Percentiles rank a stretch among this genome's conserved stretches.
phyloP scores from a whole-genome alignment of 495 filamentous ascomycete genomes.

The Saxophila tyrrhenica region DNA sequence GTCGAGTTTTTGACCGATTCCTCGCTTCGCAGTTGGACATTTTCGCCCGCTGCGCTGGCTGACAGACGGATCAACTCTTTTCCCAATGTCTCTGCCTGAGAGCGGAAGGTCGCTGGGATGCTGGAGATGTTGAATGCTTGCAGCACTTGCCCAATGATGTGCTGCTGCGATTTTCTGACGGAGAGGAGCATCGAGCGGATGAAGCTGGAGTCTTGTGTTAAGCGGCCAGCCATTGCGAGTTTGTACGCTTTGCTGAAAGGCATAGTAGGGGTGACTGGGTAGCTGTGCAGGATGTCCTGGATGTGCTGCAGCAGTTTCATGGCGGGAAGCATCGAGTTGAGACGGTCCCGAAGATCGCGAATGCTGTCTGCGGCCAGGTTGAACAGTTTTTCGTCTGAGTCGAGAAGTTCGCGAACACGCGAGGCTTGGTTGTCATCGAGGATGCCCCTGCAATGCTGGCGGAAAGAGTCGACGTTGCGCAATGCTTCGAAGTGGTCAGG shows the following conservation, averaged over 20 bases:
- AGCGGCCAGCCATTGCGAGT: background rate
- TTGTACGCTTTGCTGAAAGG: background rate
- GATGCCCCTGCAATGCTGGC: conserved; percentile 36
- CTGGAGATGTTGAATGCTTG: background rate
- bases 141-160: background rate
- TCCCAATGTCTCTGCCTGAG: background rate
- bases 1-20: conserved; percentile 60
- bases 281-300: background rate
- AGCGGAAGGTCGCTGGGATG: too few relatives aligned
- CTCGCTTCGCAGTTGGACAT: conserved; percentile 49
- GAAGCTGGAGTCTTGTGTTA: conserved; percentile 30
- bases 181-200: conserved; percentile 45
- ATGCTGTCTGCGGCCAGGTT: conserved; percentile 12
- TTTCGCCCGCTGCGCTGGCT: background rate
- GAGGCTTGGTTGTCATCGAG: conserved; percentile 33
- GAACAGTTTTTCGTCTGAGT: conserved; percentile 38
- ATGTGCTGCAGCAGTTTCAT: background rate
- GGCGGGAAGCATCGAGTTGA: background rate
- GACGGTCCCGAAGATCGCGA: background rate
- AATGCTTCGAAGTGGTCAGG: conserved; percentile 60
- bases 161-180: conserved; percentile 31
- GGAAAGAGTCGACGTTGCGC: conserved; percentile 71
- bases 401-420: conserved; percentile 38
- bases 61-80: background rate
- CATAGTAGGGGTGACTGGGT: background rate